These are phyloP conservation scores for Cryptococcus hybrid DNA, from an alignment of 1,284 basidiomycete species.

Conservation along the genomic window DNA sequence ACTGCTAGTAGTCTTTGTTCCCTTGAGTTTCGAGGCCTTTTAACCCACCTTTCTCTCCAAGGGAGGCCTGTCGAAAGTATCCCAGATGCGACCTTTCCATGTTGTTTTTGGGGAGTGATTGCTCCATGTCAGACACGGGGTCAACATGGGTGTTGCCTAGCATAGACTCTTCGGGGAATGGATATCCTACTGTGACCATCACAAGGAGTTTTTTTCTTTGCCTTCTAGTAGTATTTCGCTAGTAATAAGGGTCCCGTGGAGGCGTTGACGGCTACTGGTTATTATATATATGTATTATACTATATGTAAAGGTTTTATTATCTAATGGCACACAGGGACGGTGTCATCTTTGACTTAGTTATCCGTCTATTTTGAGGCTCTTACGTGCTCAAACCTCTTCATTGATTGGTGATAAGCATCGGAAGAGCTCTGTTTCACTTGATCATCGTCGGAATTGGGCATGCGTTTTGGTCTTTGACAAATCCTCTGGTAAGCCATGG, in stretches of 20 bases:
- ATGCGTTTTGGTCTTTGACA: too few relatives aligned
- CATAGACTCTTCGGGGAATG: constrained; percentile 2
- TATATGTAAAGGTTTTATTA: too few relatives aligned
- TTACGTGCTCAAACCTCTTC: too few relatives aligned
- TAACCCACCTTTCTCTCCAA: constrained; percentile 26
- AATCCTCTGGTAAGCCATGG: too few relatives aligned
- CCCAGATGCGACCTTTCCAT: constrained; percentile 38
- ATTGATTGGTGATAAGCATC: too few relatives aligned
- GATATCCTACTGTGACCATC: not conserved
- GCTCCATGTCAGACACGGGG: not conserved
- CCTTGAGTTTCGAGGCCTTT: not conserved
- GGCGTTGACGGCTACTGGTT: not conserved
- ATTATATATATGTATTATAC: not conserved
- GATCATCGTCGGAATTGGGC: too few relatives aligned
- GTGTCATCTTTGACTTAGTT: too few relatives aligned
- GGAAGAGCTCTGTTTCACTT: too few relatives aligned
- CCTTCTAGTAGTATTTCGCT: too few relatives aligned
- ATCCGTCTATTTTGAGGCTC: too few relatives aligned
- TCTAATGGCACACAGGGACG: too few relatives aligned
- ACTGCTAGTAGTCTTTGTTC: constrained; percentile 1
- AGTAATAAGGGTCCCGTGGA: too few relatives aligned
- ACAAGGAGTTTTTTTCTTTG: not conserved
- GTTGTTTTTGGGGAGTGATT: not conserved
- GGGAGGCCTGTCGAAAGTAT: constrained; percentile 31
- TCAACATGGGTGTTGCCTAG: not conserved